Percentiles rank a stretch among this genome's conserved stretches.
These are phyloP conservation scores for Didymella segeticola DNA, from an alignment of 2,329 filamentous ascomycete genomes.

Conservation along the genomic window DNA sequence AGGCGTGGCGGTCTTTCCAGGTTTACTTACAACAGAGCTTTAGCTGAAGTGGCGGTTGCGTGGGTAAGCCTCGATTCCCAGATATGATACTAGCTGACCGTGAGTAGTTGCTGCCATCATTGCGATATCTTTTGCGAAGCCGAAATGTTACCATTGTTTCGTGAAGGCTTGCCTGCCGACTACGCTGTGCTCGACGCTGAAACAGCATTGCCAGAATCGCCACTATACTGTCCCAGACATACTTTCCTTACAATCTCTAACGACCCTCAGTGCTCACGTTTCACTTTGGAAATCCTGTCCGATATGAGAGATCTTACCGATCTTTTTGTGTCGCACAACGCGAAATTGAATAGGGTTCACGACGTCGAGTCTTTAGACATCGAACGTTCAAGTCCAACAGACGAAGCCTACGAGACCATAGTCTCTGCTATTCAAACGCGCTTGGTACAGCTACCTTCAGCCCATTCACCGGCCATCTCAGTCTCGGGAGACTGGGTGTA, in stretches of 20 bases:
- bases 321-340: conserved; percentile 30
- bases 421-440: conserved; percentile 25
- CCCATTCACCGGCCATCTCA: conserved; percentile 26
- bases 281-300: conserved; percentile 33
- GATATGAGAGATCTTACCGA: conserved; percentile 45
- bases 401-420: conserved; percentile 22
- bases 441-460: conserved; percentile 30
- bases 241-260: conserved; percentile 29
- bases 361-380: conserved; percentile 13
- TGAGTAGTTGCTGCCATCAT: conserved; percentile 33
- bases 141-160: conserved; percentile 25
- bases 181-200: conserved; percentile 1
- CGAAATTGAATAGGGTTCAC: not conserved
- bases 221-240: conserved; percentile 37
- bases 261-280: conserved; percentile 29
- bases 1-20: conserved; percentile 31
- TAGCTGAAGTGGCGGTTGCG: conserved; percentile 33
- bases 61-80: conserved; percentile 16
- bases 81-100: conserved; percentile 11
- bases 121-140: conserved; percentile 39
- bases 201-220: conserved; percentile 40
- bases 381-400: not conserved
- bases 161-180: conserved; percentile 17
- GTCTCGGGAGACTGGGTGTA: conserved; percentile 41
- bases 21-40: conserved; percentile 19